Evolutionary conservation across 192 early-diverging fungal genomes (phyloP).

Genomic region (Entrophospora sp.): DNA sequence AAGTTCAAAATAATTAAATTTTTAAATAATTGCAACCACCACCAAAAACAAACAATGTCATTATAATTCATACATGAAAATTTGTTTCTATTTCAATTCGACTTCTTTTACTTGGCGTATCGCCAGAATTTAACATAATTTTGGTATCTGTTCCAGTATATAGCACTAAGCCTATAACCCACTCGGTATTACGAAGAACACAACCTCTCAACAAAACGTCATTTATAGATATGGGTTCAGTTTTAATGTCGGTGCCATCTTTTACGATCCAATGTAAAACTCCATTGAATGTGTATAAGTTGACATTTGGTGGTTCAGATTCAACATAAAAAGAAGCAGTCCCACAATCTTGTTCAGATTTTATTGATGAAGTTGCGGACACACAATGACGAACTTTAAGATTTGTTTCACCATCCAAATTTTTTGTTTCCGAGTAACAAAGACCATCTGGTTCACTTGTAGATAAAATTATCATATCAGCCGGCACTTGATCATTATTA

Average conservation of each 20-base stretch:
- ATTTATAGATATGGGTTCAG: too few relatives aligned
- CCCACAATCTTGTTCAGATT: conserved; percentile 48
- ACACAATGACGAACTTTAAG: conserved; percentile 75
- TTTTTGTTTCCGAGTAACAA: conserved; percentile 93
- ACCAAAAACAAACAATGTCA: background rate
- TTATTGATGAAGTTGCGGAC: conserved; percentile 49
- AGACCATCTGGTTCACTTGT: conserved; percentile 68
- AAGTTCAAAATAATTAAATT: too few relatives aligned
- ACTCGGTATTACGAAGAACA: conserved; percentile 86
- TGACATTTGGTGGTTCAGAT: conserved; percentile 75
- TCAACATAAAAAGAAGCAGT: conserved; percentile 62
- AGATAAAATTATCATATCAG: too few relatives aligned
- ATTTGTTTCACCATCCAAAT: conserved; percentile 97
- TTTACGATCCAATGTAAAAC: conserved; percentile 45
- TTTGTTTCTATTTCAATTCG: too few relatives aligned
- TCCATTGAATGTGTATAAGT: conserved; percentile 80
- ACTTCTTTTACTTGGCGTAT: too few relatives aligned
- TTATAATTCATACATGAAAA: background rate
- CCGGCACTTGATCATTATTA: conserved; percentile 80
- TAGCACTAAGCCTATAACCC: conserved; percentile 75
- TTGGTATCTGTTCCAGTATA: conserved; percentile 91
- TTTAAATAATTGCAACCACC: background rate
- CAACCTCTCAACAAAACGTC: conserved; percentile 85
- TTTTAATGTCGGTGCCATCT: background rate
- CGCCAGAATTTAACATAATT: too few relatives aligned